Percentiles rank a stretch among this genome's conserved stretches.
Conservation (phyloP, 495 filamentous ascomycete genomes). For the Bacidia rubella region DNA sequence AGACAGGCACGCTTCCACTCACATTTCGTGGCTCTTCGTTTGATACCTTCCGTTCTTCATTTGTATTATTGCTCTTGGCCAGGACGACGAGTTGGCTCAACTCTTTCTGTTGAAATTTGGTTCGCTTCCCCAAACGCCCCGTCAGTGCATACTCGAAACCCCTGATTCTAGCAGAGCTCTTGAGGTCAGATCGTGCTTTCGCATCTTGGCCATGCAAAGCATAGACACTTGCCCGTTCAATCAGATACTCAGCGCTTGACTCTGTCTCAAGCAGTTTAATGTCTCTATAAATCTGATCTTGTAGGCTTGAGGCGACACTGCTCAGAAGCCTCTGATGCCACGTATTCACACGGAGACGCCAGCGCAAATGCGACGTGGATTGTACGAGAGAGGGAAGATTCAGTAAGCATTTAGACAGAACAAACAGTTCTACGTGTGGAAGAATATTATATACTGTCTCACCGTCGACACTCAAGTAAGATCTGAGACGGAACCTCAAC, state of each 20-base stretch:
- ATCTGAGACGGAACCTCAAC: slow-evolving; percentile 40
- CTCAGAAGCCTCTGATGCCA: slow-evolving; percentile 80
- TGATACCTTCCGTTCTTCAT: no score
- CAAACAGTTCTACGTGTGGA: slow-evolving; percentile 68
- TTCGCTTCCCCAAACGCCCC: slow-evolving; percentile 78
- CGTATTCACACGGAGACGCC: slow-evolving; percentile 57
- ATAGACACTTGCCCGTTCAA: slow-evolving; percentile 73
- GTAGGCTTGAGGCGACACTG: slow-evolving; percentile 55
- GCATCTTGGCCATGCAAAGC: slow-evolving; percentile 74
- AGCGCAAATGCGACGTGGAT: slow-evolving; percentile 9
- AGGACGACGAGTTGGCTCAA: slow-evolving; percentile 86
- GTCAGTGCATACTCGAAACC: slow-evolving; percentile 74
- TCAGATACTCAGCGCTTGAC: slow-evolving; percentile 43
- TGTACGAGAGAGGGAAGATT: slow-evolving; percentile 29
- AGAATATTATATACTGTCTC: slow-evolving; percentile 75
- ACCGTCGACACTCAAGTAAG: slow-evolving; percentile 64
- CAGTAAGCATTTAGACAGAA: slow-evolving; percentile 58
- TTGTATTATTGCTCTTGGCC: slow-evolving; percentile 49
- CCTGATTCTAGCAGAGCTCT: slow-evolving; percentile 45
- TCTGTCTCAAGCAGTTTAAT: slow-evolving; percentile 25
- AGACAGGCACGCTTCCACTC: slow-evolving; percentile 34
- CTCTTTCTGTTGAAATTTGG: slow-evolving; percentile 80
- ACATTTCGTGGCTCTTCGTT: slow-evolving; percentile 5
- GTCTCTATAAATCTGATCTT: slow-evolving; percentile 42
- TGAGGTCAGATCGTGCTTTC: slow-evolving; percentile 58